These are phyloP conservation scores for Arthrinium phaeospermum DNA, from an alignment of 2,329 filamentous ascomycete genomes.

Conservation along the genomic window DNA sequence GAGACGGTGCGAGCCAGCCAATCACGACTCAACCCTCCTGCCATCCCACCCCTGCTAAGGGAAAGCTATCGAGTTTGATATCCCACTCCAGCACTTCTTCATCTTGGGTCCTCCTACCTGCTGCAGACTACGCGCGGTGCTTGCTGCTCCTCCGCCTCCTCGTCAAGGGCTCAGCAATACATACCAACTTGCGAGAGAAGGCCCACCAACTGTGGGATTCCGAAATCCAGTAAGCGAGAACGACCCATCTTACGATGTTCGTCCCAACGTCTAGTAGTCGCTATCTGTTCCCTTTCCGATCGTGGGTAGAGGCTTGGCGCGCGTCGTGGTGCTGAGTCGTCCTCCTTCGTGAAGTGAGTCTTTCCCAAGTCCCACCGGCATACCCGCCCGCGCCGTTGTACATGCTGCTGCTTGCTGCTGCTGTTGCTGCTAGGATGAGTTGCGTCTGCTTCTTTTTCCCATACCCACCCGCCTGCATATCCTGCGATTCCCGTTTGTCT, in stretches of 20 bases:
- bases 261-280: neutral
- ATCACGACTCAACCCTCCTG: neutral
- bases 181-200: too few relatives aligned
- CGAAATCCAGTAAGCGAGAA: neutral
- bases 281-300: neutral
- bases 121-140: neutral
- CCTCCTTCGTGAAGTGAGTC: neutral
- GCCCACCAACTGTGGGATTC: neutral
- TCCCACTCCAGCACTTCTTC: neutral
- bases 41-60: neutral
- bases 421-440: neutral
- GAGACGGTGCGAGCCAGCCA: neutral
- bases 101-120: neutral
- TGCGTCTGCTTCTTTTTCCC: neutral
- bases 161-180: neutral
- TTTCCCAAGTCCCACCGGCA: neutral
- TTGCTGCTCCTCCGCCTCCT: neutral
- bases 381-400: neutral
- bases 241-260: constrained; percentile 9
- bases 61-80: constrained; percentile 1
- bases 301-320: neutral
- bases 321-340: neutral
- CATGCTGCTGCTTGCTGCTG: neutral
- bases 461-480: constrained; percentile 11
- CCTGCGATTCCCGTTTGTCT: constrained; percentile 3